phyloP scores from a whole-genome alignment of 805 yeast genomes.

The Torulaspora maleeae region DNA sequence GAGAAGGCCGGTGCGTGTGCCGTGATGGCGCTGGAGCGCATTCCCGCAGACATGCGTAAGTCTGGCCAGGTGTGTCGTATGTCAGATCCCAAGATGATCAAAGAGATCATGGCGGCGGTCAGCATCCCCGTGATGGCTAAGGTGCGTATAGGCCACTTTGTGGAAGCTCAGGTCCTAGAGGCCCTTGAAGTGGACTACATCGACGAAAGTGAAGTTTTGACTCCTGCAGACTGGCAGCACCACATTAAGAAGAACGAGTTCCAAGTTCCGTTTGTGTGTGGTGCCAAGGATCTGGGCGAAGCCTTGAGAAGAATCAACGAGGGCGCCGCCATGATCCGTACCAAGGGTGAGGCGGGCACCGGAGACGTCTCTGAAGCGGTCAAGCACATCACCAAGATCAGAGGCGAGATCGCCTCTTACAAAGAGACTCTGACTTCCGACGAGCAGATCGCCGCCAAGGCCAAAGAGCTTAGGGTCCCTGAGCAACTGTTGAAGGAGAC shows the following conservation, averaged over 20 bases:
- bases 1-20: slow-evolving; percentile 86
- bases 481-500: slow-evolving; percentile 45
- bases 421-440: slow-evolving; percentile 38
- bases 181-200: slow-evolving; percentile 71
- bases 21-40: slow-evolving; percentile 81
- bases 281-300: slow-evolving; percentile 77
- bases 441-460: slow-evolving; percentile 46
- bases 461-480: slow-evolving; percentile 58
- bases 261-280: slow-evolving; percentile 78
- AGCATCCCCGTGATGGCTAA: slow-evolving; percentile 81
- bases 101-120: slow-evolving; percentile 60
- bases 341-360: slow-evolving; percentile 88
- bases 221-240: slow-evolving; percentile 68
- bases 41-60: slow-evolving; percentile 81
- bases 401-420: slow-evolving; percentile 43
- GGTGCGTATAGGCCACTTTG: slow-evolving; percentile 76
- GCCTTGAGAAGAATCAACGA: slow-evolving; percentile 73
- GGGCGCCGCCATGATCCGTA: slow-evolving; percentile 84
- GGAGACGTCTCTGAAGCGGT: slow-evolving; percentile 84
- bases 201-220: slow-evolving; percentile 79
- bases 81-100: slow-evolving; percentile 80
- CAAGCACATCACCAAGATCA: slow-evolving; percentile 61
- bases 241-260: slow-evolving; percentile 60
- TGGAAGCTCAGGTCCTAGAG: slow-evolving; percentile 75
- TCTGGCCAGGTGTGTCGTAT: slow-evolving; percentile 80